Base-by-base conservation (phyloP, 140 eudicot species). In the Bidens hawaiensis region DNA sequence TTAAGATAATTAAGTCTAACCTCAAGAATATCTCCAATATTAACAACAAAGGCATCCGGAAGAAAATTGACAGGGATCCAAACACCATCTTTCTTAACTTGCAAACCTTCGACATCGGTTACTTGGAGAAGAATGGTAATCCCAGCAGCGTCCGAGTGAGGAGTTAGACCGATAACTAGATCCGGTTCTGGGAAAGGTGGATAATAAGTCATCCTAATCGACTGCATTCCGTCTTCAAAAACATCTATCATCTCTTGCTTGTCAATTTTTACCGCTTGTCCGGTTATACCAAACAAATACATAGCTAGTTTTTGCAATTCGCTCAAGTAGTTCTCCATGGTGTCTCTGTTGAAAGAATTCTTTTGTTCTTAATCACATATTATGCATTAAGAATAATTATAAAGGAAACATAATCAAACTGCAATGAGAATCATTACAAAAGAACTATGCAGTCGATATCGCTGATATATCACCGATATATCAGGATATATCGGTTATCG, bases 151-250 rank as follows among this genome's bases (percentile, higher is more conserved):
- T 86, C 95, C 0, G 90, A 82, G 51, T 86, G 95, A 57, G 83
- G 82, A 42, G 80, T 76, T 9, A 86, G 80, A 13, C 95, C 95
- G 1, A 76, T 73, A n/a, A 80, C 95, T 25, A 31, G 51, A 36
- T 86, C 95, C 3, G 95, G 90, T 57, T 82, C 69, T 0, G 95
- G 90, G 24, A 90, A 86, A n/a, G 95, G 87, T 11, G 90, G 95
- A 58, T 86, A 86, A 61, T 80, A 82, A 10, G 84, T 82, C 83
- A 82, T 83, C 67, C 90, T 74, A 58, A 86, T 57, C 1, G 87
- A 71, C 49, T 86, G 95, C 81, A 72, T 50, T 56, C 90, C 95
- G 26, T 86, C 77, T 30, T 75, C 84, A 16, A 82, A 82, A 30
- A 80, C 60, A 18, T 56, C 77, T 4, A 63, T 16, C 67, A 82